Conservation (phyloP, 129 eudicot species). For the Chrysanthemum lavandulifolium region DNA sequence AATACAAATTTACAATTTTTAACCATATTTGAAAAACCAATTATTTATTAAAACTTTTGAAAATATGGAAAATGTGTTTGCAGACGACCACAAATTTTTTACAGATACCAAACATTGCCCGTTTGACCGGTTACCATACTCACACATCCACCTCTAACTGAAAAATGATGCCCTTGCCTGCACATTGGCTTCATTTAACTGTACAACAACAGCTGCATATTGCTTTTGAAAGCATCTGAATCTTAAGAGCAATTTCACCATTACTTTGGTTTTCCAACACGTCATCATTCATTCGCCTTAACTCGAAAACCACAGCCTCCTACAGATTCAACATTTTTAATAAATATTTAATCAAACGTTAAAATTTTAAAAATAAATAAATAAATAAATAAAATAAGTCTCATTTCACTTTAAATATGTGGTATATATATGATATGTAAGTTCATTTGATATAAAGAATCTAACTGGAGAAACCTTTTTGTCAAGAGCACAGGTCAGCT, state of each 20-base stretch:
- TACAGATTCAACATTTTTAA: constrained; percentile 32
- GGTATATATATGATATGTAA: not conserved
- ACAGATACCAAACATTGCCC: too few species aligned
- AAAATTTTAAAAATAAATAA: not conserved
- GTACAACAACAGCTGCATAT: constrained; percentile 82
- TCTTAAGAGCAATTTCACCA: constrained; percentile 55
- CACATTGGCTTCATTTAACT: constrained; percentile 63
- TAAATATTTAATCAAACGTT: constrained; percentile 6
- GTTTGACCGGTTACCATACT: not conserved
- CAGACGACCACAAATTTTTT: too few species aligned
- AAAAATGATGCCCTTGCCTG: constrained; percentile 46
- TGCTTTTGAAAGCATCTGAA: constrained; percentile 77
- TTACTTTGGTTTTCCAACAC: constrained; percentile 60
- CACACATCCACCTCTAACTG: not conserved
- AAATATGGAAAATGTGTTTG: too few species aligned
- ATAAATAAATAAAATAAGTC: not conserved
- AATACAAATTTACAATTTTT: too few species aligned
- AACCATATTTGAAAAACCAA: too few species aligned
- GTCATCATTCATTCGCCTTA: constrained; percentile 80
- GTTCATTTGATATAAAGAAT: not conserved
- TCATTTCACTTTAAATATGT: not conserved
- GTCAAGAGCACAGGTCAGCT: constrained; percentile 79
- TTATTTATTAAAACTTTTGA: too few species aligned
- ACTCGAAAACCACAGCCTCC: constrained; percentile 74
- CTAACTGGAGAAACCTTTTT: constrained; percentile 62